Evolutionary conservation across 257 asterid genomes (phyloP).

Genomic region (Solanum microdontum): DNA sequence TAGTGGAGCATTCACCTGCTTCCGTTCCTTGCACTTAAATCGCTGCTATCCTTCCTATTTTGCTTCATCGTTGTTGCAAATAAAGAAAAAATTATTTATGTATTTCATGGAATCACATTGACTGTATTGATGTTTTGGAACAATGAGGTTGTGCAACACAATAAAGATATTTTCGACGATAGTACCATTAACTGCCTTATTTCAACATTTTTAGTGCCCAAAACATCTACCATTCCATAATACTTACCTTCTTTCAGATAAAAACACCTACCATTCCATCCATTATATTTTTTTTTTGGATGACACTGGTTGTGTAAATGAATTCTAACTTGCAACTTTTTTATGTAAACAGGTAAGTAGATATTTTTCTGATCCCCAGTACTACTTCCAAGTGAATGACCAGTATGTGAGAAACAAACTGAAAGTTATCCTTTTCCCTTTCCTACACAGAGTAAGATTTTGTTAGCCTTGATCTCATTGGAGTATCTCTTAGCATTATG

Average conservation of each 20-base stretch:
- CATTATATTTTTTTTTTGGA: background rate
- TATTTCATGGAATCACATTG: background rate
- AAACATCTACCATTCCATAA: background rate
- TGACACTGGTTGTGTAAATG: background rate
- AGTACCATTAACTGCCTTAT: background rate
- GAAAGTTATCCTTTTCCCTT: slow-evolving; percentile 21
- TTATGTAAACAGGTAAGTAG: slow-evolving; percentile 15
- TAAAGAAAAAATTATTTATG: background rate
- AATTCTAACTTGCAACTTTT: background rate
- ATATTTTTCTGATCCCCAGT: slow-evolving; percentile 19
- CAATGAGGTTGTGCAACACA: background rate
- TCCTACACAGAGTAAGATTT: slow-evolving; percentile 15
- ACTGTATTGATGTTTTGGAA: background rate
- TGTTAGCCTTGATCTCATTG: background rate
- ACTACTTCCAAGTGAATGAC: slow-evolving; percentile 21
- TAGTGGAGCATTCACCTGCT: background rate
- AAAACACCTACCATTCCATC: background rate
- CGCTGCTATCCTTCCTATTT: background rate
- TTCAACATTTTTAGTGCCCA: background rate
- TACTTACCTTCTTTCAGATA: background rate
- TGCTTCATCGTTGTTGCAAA: background rate
- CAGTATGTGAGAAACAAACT: slow-evolving; percentile 19
- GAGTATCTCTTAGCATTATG: background rate
- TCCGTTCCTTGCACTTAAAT: background rate
- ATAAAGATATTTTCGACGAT: background rate